Base-by-base conservation (phyloP, 345 rosid species). In the Toxicodendron radicans region DNA sequence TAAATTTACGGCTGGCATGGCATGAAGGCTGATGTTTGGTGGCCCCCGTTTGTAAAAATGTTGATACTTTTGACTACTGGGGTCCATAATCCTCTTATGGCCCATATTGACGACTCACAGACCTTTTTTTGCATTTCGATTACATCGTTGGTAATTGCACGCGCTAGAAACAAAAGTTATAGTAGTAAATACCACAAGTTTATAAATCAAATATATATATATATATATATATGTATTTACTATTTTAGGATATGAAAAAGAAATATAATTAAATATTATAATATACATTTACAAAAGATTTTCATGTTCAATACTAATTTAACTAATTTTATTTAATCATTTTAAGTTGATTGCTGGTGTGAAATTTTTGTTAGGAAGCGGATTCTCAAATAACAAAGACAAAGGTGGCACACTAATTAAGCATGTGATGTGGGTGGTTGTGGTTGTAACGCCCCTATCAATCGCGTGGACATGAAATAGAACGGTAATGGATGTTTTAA, bases 381-480 rank as follows among this genome's bases (percentile, higher is more conserved):
- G n/a, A n/a, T n/a, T n/a, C n/a, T n/a, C n/a, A n/a, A n/a, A n/a
- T n/a, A n/a, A n/a, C n/a, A n/a, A 16, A 46, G 7, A 45, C 24
- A 8, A 10, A 17, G 5, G 43, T 6, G n/a, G 27, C 27, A 33
- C 32, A 1, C 4, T 6, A n/a, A 68, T n/a, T 17, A 57, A 69
- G 45, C 66, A 20, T 24, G n/a, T n/a, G n/a, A n/a, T 20, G 57
- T 10, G 57, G 73, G 60, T 52, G 3, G 8, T 4, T 43, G 66
- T 75, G 66, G 63, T 27, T 60, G 21, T 13, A 27, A 79, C 77
- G 73, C 71, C 7, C 72, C 81, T 66, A n/a, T 61, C 64, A 45
- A 17, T n/a, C 62, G 80, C 80, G 85, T 79, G 59, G 67, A 23
- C 12, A 18, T 8, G 32, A 63, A n/a, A 21, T 35, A 46, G 38